phyloP scores from a whole-genome alignment of 2,329 filamentous ascomycete species.

The Myriangium duriaei region DNA sequence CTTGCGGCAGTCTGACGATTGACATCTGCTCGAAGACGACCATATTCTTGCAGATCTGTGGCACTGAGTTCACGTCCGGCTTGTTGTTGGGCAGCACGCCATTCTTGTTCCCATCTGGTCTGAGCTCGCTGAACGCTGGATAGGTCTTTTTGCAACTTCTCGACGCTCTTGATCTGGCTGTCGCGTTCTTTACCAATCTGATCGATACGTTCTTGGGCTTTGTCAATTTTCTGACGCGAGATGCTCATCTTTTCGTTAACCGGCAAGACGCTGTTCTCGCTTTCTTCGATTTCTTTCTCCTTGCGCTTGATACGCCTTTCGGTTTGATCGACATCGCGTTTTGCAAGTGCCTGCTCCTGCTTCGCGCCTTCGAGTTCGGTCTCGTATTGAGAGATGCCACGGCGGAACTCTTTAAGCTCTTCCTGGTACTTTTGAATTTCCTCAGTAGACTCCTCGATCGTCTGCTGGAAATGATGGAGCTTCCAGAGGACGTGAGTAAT shows the following conservation, averaged over 20 bases:
- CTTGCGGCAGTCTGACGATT: conserved; percentile 70
- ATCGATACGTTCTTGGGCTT: conserved; percentile 53
- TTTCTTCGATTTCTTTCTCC: conserved; percentile 76
- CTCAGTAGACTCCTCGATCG: conserved; percentile 81
- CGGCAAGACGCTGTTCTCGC: conserved; percentile 73
- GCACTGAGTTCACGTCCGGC: conserved; percentile 78
- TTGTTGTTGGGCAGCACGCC: conserved; percentile 71
- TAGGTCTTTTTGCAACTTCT: conserved; percentile 69
- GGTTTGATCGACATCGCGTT: conserved; percentile 64
- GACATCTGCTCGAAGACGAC: conserved; percentile 69
- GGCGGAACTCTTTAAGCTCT: conserved; percentile 82
- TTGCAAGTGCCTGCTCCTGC: conserved; percentile 66
- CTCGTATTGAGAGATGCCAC: conserved; percentile 77
- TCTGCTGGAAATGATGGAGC: conserved; percentile 83
- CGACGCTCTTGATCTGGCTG: conserved; percentile 52
- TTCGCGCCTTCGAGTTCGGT: conserved; percentile 67
- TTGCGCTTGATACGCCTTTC: conserved; percentile 76
- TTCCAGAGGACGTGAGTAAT: conserved; percentile 95
- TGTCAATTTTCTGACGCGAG: conserved; percentile 56
- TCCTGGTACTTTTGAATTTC: conserved; percentile 91
- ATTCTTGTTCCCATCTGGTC: conserved; percentile 76
- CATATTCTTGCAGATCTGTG: conserved; percentile 80
- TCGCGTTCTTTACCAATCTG: conserved; percentile 66
- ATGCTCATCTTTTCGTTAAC: conserved; percentile 86
- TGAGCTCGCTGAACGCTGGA: conserved; percentile 80